Conservation (phyloP, 2,329 filamentous ascomycete species). For the Akanthomyces muscarius region DNA sequence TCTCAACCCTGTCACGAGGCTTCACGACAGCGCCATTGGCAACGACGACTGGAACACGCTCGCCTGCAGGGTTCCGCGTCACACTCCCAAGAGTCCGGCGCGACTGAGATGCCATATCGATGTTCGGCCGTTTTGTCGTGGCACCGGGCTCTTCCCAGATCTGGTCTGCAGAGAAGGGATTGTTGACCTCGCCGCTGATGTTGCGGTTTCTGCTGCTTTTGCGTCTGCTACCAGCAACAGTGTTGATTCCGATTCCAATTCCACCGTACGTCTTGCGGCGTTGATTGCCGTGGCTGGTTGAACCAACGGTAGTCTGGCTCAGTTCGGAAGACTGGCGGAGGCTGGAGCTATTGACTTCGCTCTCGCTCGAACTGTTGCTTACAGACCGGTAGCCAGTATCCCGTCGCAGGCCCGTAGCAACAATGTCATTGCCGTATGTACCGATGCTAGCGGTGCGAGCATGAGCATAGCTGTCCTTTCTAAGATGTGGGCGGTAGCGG, state of each 20-base stretch:
- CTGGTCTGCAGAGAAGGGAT: conserved; percentile 68
- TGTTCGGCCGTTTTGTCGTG: conserved; percentile 15
- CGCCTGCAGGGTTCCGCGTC: conserved; percentile 28
- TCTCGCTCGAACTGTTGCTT: conserved; percentile 51
- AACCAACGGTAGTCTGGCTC: conserved; percentile 9
- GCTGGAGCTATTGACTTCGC: conserved; percentile 36
- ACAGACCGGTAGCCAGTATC: conserved; percentile 42
- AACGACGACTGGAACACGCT: not conserved
- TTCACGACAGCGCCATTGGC: conserved; percentile 35
- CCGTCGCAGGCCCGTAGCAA: conserved; percentile 43
- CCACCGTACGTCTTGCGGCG: conserved; percentile 40
- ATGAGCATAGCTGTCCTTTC: conserved; percentile 68
- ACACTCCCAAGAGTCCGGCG: conserved; percentile 31
- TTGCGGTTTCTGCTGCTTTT: conserved; percentile 67
- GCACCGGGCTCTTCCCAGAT: conserved; percentile 85
- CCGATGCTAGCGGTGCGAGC: conserved; percentile 59
- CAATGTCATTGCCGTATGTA: conserved; percentile 44
- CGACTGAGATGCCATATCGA: conserved; percentile 31
- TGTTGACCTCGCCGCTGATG: conserved; percentile 63
- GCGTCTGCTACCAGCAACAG: conserved; percentile 42
- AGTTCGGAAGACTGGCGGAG: conserved; percentile 20
- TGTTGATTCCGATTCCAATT: conserved; percentile 33
- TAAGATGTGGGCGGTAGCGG: conserved; percentile 63
- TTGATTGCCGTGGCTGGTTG: conserved; percentile 20
- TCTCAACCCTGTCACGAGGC: conserved; percentile 59